Base-by-base conservation (phyloP, 2,329 filamentous ascomycete genomes). In the Rhynchosporium secalis region DNA sequence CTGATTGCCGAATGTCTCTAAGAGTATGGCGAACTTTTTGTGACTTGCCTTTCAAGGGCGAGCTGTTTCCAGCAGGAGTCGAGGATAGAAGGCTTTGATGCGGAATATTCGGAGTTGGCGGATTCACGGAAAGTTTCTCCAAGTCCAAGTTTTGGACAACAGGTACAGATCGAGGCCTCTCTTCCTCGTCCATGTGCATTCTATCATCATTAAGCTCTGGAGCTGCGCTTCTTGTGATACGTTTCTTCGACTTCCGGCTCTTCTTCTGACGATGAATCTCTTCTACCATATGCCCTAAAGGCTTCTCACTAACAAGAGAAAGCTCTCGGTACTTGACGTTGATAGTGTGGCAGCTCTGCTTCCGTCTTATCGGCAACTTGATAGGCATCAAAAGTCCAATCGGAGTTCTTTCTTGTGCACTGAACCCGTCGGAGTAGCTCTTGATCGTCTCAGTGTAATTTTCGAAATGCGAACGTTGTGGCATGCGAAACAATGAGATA, bases 391-490 rank as follows among this genome's bases (percentile, higher is more conserved):
- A 59, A 29, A 51, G 43, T 3, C 69, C 70, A n/a, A 62, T 71
- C 3, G 68, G 66, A 12, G 61, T 31, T 15, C 63, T 66, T 60
- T 73, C 71, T 20, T 62, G 60, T 8, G 68, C 70, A 40, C 68
- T 63, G 59, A 73, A 73, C 0, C 71, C 71, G 56, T 73, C 71
- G 1, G 67, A 69, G 33, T 65, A 68, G 8, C 60, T 64, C 36
- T 52, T 52, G 28, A 9, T 59, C 36, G 20, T 47, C 12, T 28
- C 33, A 26, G 12, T 8, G 15, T 10, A 9, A 31, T 13, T 15
- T 15, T 36, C 15, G 7, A 13, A 36, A 2, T 28, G 47, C 36
- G 43, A 20, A 26, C 33, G 31, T n/a, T 65, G 48, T 58, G 69
- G 69, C 8, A 71, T 62, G 8, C 66, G 68, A 58, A 66, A 72